These are phyloP conservation scores for Salvia splendens DNA, from an alignment of 257 asterid genomes.

Conservation along the genomic window DNA sequence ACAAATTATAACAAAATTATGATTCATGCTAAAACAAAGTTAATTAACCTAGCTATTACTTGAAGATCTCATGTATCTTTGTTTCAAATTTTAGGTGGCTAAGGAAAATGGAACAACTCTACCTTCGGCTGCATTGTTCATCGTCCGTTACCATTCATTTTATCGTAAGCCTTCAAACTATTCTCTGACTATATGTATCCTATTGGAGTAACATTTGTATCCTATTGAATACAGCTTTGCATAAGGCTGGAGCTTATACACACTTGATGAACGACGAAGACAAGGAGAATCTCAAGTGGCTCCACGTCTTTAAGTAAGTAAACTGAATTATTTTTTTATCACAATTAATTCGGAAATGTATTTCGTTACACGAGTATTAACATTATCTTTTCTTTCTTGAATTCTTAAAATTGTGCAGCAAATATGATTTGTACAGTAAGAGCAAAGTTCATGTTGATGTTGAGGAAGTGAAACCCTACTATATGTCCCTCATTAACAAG, in stretches of 20 bases:
- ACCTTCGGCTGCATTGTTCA: conserved; percentile 61
- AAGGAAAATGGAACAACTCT: conserved; percentile 53
- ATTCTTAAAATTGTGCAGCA: conserved; percentile 33
- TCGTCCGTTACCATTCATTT: conserved; percentile 61
- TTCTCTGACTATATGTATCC: background rate
- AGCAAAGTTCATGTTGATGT: conserved; percentile 50
- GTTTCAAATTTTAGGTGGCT: conserved; percentile 40
- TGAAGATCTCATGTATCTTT: background rate
- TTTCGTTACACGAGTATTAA: conserved; percentile 8
- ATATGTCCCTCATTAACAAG: conserved; percentile 68
- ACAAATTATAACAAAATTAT: no score
- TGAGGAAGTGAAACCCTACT: conserved; percentile 59
- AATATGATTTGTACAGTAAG: conserved; percentile 55
- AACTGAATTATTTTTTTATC: no score
- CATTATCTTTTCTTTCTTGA: background rate
- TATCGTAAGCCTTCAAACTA: conserved; percentile 39
- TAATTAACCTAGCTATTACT: background rate
- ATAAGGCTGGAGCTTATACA: conserved; percentile 48
- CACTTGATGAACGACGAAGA: conserved; percentile 62
- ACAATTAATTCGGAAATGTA: background rate
- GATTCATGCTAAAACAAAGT: background rate
- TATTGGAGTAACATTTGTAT: background rate
- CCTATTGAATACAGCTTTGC: conserved; percentile 40
- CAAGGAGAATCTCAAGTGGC: conserved; percentile 51
- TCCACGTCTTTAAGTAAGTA: conserved; percentile 48